Evolutionary conservation across 352 stramenopile genomes (phyloP).

Genomic region (Globisporangium alternatum): DNA sequence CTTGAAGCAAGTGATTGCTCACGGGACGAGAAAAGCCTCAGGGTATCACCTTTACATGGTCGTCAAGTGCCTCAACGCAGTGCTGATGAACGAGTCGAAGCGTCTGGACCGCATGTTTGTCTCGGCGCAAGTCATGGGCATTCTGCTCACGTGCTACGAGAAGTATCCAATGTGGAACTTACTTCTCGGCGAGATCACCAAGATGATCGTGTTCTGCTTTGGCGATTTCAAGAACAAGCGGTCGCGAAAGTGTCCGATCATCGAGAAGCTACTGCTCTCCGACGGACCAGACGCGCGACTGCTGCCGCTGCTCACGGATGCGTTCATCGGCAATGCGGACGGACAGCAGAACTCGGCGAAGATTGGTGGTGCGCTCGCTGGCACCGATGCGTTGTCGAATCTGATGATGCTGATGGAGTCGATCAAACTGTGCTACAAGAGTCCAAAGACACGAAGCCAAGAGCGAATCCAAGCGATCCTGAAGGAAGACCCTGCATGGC

Average conservation of each 20-base stretch:
- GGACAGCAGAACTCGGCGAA: slow-evolving; percentile 14
- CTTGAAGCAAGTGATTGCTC: slow-evolving; percentile 71
- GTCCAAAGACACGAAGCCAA: slow-evolving; percentile 72
- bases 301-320: slow-evolving; percentile 53
- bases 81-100: slow-evolving; percentile 78
- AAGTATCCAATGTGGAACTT: slow-evolving; percentile 80
- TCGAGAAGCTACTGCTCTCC: slow-evolving; percentile 58
- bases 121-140: slow-evolving; percentile 59
- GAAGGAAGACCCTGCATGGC: slow-evolving; percentile 49
- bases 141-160: slow-evolving; percentile 75
- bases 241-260: slow-evolving; percentile 75
- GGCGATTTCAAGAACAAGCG: slow-evolving; percentile 87
- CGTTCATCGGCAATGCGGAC: slow-evolving; percentile 28
- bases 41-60: slow-evolving; percentile 75
- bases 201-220: slow-evolving; percentile 83
- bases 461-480: slow-evolving; percentile 59
- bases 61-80: slow-evolving; percentile 73
- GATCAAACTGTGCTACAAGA: slow-evolving; percentile 70
- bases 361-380: slow-evolving; percentile 34
- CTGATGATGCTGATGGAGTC: slow-evolving; percentile 83
- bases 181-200: slow-evolving; percentile 78
- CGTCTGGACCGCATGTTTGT: slow-evolving; percentile 84
- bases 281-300: slow-evolving; percentile 53
- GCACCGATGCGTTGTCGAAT: slow-evolving; percentile 72
- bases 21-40: slow-evolving; percentile 55